Percentiles rank a stretch among this genome's conserved stretches.
Conservation (phyloP, 805 yeast genomes). For the Candida jianshihensis region DNA sequence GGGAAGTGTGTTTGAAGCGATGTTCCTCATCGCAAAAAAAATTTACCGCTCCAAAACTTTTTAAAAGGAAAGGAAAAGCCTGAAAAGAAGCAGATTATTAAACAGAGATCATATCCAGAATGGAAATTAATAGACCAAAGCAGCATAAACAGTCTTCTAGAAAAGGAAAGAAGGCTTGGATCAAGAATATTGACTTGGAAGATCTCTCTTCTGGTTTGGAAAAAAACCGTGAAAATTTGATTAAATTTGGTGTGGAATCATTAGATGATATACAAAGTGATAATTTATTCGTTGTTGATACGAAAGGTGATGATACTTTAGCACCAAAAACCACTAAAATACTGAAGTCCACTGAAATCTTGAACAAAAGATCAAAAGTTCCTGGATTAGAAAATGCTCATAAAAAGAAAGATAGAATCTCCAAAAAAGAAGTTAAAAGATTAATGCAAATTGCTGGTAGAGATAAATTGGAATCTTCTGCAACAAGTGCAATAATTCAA, state of each 20-base stretch:
- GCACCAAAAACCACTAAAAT: constrained; percentile 33
- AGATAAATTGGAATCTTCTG: constrained; percentile 46
- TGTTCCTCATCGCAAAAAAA: not conserved
- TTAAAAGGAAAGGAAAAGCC: not conserved
- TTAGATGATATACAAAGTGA: constrained; percentile 31
- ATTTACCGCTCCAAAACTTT: not conserved
- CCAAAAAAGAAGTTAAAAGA: constrained; percentile 53
- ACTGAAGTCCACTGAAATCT: constrained; percentile 37
- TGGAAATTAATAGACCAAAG: constrained; percentile 45
- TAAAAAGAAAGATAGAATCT: constrained; percentile 41
- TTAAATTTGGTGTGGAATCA: constrained; percentile 43
- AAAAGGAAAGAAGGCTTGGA: constrained; percentile 90
- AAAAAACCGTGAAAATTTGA: constrained; percentile 54
- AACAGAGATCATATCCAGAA: no score
- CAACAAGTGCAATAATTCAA: constrained; percentile 45
- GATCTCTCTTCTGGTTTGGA: constrained; percentile 72
- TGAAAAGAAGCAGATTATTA: no score
- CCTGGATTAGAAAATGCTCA: constrained; percentile 46
- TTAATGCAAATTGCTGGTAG: constrained; percentile 76
- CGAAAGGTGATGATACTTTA: constrained; percentile 47
- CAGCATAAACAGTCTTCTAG: constrained; percentile 69
- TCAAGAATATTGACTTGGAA: constrained; percentile 82
- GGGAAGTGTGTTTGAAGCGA: constrained; percentile 1
- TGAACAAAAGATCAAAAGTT: constrained; percentile 71
- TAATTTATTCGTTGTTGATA: constrained; percentile 60